phyloP scores from a whole-genome alignment of 208 protist species.

The Leishmania tropica region DNA sequence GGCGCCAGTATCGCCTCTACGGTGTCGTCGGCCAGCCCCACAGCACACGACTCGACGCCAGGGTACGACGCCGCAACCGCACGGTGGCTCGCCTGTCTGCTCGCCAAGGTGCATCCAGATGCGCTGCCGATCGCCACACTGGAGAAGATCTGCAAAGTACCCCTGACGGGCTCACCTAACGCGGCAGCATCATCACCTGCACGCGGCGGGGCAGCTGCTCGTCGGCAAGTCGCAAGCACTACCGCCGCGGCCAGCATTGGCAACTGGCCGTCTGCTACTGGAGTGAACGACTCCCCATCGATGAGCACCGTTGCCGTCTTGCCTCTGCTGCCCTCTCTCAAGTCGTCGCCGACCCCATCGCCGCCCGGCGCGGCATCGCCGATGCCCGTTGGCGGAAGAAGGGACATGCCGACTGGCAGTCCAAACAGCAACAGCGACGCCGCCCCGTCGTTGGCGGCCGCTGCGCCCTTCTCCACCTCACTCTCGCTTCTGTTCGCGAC shows the following conservation, averaged over 20 bases:
- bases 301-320: not conserved
- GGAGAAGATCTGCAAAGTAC: constrained; percentile 27
- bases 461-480: constrained; percentile 26
- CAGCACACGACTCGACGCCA: constrained; percentile 8
- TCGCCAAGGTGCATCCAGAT: constrained; percentile 54
- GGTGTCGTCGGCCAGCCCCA: not conserved
- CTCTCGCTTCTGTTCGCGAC: constrained; percentile 36
- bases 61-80: constrained; percentile 27
- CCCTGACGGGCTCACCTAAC: constrained; percentile 1
- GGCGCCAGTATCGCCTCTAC: not conserved
- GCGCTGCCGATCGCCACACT: constrained; percentile 50
- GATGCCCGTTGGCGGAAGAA: not conserved
- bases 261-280: not conserved
- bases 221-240: not conserved
- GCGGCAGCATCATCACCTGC: not conserved
- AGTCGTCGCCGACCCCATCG: constrained; percentile 15
- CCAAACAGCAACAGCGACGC: not conserved
- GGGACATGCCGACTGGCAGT: not conserved
- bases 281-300: not conserved
- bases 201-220: not conserved
- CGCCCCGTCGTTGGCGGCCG: not conserved
- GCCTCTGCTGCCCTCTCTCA: constrained; percentile 18
- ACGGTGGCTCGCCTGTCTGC: constrained; percentile 31
- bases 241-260: not conserved
- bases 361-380: constrained; percentile 1